These are phyloP conservation scores for Spatholobus suberectus DNA, from an alignment of 306 rosid species.

Conservation along the genomic window DNA sequence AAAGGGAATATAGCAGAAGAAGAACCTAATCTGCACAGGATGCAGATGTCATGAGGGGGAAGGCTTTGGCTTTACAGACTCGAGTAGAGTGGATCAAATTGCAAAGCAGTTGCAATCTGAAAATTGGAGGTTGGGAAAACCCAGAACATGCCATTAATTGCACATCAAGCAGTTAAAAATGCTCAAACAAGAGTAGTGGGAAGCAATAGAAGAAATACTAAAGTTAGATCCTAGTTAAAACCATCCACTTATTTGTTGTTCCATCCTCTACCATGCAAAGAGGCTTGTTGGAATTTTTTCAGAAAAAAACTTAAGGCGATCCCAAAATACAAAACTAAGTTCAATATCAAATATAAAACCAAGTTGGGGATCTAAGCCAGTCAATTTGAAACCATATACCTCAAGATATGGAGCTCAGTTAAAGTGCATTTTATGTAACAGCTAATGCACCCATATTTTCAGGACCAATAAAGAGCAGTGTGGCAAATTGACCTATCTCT, in stretches of 20 bases:
- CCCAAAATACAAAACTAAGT: not conserved
- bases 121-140: not conserved
- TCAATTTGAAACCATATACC: not conserved
- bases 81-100: not conserved
- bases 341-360: too few relatives aligned
- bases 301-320: not conserved
- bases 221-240: too few relatives aligned
- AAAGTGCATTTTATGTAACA: not conserved
- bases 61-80: not conserved
- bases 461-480: not conserved
- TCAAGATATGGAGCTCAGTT: not conserved
- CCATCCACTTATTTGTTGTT: too few relatives aligned
- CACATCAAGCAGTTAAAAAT: not conserved
- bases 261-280: not conserved
- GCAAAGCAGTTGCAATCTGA: not conserved
- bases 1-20: not conserved
- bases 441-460: not conserved
- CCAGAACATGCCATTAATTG: not conserved
- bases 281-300: not conserved
- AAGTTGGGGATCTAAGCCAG: not conserved
- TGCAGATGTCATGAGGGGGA: not conserved
- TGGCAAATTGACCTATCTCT: not conserved
- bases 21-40: not conserved
- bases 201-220: not conserved
- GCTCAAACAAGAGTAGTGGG: not conserved